phyloP scores from a whole-genome alignment of 2,329 filamentous ascomycete species.

The Rachicladosporium sp. region DNA sequence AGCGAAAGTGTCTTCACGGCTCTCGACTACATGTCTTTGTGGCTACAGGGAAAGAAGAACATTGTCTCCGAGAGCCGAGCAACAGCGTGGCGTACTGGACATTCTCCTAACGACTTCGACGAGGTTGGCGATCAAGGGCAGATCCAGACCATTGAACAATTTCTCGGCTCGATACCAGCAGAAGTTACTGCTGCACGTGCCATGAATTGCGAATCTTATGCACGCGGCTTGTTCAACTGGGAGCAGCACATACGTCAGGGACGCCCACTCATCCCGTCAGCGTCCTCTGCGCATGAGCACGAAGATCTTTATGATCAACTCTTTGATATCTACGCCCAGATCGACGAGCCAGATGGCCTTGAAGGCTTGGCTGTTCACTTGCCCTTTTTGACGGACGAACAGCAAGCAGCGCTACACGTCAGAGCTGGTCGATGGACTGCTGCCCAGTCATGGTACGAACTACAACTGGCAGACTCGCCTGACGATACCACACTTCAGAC shows the following conservation, averaged over 20 bases:
- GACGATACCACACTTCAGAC: conserved; percentile 65
- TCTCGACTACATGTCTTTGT: conserved; percentile 82
- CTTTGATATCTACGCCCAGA: conserved; percentile 90
- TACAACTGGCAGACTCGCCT: conserved; percentile 69
- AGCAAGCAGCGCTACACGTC: conserved; percentile 83
- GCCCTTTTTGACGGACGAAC: conserved; percentile 76
- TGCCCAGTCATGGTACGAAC: conserved; percentile 95
- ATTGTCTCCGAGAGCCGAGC: conserved; percentile 27
- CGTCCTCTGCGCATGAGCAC: conserved; percentile 26
- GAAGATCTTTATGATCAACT: conserved; percentile 52
- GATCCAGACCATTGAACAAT: conserved; percentile 55
- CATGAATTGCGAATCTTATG: conserved; percentile 87
- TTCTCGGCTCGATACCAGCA: conserved; percentile 57
- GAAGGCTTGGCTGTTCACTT: conserved; percentile 87
- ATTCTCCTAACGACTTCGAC: conserved; percentile 35
- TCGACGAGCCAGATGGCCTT: conserved; percentile 93
- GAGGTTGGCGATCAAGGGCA: conserved; percentile 40
- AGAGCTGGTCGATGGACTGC: conserved; percentile 90
- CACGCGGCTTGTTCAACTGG: conserved; percentile 84
- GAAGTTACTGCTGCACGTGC: conserved; percentile 67
- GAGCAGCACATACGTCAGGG: conserved; percentile 70
- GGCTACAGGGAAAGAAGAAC: conserved; percentile 69
- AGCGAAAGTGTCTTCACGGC: conserved; percentile 88
- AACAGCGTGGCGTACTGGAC: conserved; percentile 32
- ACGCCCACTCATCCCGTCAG: conserved; percentile 29